These are phyloP conservation scores for Conoideocrella luteorostrata DNA, from an alignment of 2,329 filamentous ascomycete genomes.

Conservation along the genomic window DNA sequence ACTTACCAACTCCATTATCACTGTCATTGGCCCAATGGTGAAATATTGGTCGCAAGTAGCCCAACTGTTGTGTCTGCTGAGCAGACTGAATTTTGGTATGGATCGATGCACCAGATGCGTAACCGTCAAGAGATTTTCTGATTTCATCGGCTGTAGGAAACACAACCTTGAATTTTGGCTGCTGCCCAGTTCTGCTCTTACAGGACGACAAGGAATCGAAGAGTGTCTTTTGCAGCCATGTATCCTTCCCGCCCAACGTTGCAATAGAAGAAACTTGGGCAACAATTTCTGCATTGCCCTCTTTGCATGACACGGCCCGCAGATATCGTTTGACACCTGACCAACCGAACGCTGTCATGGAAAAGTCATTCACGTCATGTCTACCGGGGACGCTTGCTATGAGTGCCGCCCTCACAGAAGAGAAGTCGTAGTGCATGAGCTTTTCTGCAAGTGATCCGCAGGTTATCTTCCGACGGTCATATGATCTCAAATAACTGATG, in stretches of 20 bases:
- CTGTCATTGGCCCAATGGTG: conserved; percentile 69
- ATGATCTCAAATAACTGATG: conserved; percentile 63
- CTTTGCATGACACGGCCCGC: conserved; percentile 40
- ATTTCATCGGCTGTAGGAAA: conserved; percentile 80
- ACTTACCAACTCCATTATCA: conserved; percentile 21
- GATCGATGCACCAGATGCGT: conserved; percentile 70
- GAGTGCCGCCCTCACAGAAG: conserved; percentile 59
- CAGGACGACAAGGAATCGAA: conserved; percentile 43
- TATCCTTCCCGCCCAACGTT: conserved; percentile 62
- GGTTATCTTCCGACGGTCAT: conserved; percentile 51
- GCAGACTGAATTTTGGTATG: conserved; percentile 70
- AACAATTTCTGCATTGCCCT: conserved; percentile 42
- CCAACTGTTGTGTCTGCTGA: conserved; percentile 66
- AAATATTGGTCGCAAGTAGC: conserved; percentile 63
- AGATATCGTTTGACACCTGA: conserved; percentile 57
- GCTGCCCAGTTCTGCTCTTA: conserved; percentile 18
- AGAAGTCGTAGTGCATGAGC: conserved; percentile 63
- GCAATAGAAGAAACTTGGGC: conserved; percentile 76
- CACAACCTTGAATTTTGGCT: conserved; percentile 60
- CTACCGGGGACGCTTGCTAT: conserved; percentile 73
- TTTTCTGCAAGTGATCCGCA: conserved; percentile 50
- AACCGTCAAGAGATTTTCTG: conserved; percentile 69
- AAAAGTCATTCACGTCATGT: conserved; percentile 43
- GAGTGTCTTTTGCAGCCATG: conserved; percentile 64
- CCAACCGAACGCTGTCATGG: conserved; percentile 71